phyloP scores from a whole-genome alignment of 192 early-diverging fungal genomes.

The Glomus cerebriforme region DNA sequence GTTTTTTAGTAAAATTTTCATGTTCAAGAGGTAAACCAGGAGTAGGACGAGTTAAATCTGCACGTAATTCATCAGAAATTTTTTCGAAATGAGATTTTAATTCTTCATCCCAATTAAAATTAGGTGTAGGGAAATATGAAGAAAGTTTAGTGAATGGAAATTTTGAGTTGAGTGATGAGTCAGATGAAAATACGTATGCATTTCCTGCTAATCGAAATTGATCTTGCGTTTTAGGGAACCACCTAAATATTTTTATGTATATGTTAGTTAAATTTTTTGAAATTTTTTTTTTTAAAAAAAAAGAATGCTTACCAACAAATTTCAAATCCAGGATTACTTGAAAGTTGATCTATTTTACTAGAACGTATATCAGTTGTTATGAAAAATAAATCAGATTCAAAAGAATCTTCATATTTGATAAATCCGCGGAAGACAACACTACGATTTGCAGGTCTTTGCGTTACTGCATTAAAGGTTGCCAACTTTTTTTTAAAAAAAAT shows the following conservation, averaged over 20 bases:
- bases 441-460: slow-evolving; percentile 36
- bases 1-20: slow-evolving; percentile 12
- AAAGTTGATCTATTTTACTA: slow-evolving; percentile 37
- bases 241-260: slow-evolving; percentile 24
- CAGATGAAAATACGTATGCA: slow-evolving; percentile 26
- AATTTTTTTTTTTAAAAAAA: neutral
- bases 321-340: slow-evolving; percentile 34
- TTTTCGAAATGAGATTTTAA: slow-evolving; percentile 33
- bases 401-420: slow-evolving; percentile 37
- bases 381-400: slow-evolving; percentile 35
- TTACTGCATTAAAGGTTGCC: neutral
- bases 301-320: slow-evolving; percentile 36
- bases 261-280: neutral
- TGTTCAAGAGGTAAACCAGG: slow-evolving; percentile 12
- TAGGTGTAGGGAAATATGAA: neutral
- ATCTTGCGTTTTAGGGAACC: slow-evolving; percentile 38
- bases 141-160: neutral
- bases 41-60: slow-evolving; percentile 26
- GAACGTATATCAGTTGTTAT: slow-evolving; percentile 37
- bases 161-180: neutral
- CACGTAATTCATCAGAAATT: slow-evolving; percentile 36
- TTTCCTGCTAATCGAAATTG: slow-evolving; percentile 43
- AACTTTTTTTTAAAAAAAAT: neutral
- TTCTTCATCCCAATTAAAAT: slow-evolving; percentile 40
- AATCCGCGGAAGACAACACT: slow-evolving; percentile 46